Evolutionary conservation across 148 eudicot genomes (phyloP).

Genomic region (Polygonum aviculare): DNA sequence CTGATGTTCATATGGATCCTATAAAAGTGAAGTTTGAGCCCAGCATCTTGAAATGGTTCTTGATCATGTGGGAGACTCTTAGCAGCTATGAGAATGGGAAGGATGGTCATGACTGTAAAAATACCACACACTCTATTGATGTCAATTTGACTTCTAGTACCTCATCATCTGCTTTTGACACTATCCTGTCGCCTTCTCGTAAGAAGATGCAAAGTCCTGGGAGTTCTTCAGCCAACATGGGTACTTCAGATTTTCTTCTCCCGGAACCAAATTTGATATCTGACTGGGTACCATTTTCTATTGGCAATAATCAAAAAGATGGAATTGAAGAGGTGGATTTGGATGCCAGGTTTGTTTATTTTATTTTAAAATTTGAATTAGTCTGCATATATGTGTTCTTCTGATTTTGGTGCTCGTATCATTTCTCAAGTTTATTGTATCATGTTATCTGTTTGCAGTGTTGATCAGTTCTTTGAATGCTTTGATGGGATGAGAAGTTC

Average conservation of each 20-base stretch:
- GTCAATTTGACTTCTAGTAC: constrained; percentile 23
- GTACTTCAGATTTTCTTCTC: constrained; percentile 32
- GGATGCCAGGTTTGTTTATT: constrained; percentile 72
- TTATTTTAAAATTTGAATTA: not conserved
- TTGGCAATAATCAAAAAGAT: constrained; percentile 25
- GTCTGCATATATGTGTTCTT: not conserved
- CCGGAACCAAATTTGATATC: constrained; percentile 71
- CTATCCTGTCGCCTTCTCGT: constrained; percentile 23
- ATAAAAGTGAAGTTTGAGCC: constrained; percentile 57
- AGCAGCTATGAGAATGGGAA: constrained; percentile 25
- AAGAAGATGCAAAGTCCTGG: constrained; percentile 23
- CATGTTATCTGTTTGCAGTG: constrained; percentile 38
- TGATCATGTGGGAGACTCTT: constrained; percentile 42
- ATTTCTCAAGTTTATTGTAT: not conserved
- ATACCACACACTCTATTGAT: constrained; percentile 19
- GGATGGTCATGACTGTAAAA: constrained; percentile 18
- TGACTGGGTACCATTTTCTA: constrained; percentile 67
- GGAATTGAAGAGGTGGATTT: constrained; percentile 52
- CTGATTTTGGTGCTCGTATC: not conserved
- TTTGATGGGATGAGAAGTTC: constrained; percentile 80
- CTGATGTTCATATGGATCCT: constrained; percentile 58
- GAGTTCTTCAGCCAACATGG: constrained; percentile 16
- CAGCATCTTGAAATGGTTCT: constrained; percentile 48
- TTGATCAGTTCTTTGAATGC: constrained; percentile 94
- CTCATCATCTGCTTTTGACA: constrained; percentile 16